Evolutionary conservation across 371 early-diverging fungal genomes (phyloP), one percentile per base, ranked within the genome.

Genomic region (Basidiobolus meristosporus): DNA sequence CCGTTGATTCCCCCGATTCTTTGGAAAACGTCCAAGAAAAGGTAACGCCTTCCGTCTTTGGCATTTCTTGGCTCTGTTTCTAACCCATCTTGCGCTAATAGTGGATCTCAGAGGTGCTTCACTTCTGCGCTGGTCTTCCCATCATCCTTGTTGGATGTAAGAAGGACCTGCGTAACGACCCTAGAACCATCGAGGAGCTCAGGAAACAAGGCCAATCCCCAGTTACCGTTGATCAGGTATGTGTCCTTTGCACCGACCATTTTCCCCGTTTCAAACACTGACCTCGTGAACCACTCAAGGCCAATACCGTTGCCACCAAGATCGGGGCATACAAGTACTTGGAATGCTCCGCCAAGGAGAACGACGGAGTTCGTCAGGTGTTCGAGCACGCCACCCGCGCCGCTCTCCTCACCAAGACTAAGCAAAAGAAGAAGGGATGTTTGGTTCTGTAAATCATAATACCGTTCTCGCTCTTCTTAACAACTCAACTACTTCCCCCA

Each of bases 81-180:
- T 23, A 10, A 33, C 16, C 15, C 36, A 41, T 4, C 31, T 6
- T 7, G 23, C 17, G 12, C n/a, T n/a, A n/a, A 40, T 51, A 89
- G 85, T 93, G 95, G 95, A 77, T 85, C 47, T 74, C 82, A 33
- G 95, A 90, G 61, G 88, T 90, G 23, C 64, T 79, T 47, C 83
- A 86, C 47, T 86, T 86, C 56, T n/a, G n/a, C n/a, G n/a, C n/a
- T n/a, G n/a, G n/a, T n/a, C n/a, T n/a, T n/a, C n/a, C n/a, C n/a
- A n/a, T n/a, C n/a, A n/a, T n/a, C n/a, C n/a, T n/a, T n/a, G n/a
- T n/a, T n/a, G n/a, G n/a, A n/a, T n/a, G n/a, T 86, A 92, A 97
- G 70, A 81, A 68, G 54, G 97, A 97, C 61, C 60, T 90, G 54
- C 73, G 97, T 49, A 66, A 72, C 51, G 86, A 88, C 56, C 69